Evolutionary conservation across 2,329 filamentous ascomycete species (phyloP), one percentile per base, ranked within the genome.

Genomic region (Penicillium vulpinum): DNA sequence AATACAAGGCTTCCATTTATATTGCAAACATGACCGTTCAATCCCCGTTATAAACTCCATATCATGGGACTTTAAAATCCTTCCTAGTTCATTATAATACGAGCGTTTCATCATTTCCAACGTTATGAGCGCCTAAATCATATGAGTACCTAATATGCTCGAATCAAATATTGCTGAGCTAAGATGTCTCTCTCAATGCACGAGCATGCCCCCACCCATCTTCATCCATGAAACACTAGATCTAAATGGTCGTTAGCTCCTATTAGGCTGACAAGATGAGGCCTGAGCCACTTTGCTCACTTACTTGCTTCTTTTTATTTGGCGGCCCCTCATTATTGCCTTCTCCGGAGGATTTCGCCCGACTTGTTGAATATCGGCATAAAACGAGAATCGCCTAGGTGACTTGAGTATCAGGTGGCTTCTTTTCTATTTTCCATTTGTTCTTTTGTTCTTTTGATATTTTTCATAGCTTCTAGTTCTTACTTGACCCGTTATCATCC

Each of bases 211-310:
- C 50, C 22, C 41, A 26, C 26, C 36, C 51, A 57, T 61, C 26
- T 46, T 53, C 48, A 50, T 56, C 33, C 26, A 51, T 43, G 22
- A 48, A 57, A 33, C 24, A 52, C 60, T 64, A 62, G 54, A n/a
- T 54, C 58, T 26, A 48, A 57, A 49, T 39, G 18, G 51, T 60
- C 54, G 31, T 26, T 58, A 62, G 51, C 29, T 40, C 44, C 51
- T 39, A 41, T 59, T 48, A 53, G 60, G 46, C 57, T 62, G 60
- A 62, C 54, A 61, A 58, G 51, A 58, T 60, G 61, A 46, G 60
- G 62, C 48, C 62, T 61, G 62, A 60, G 60, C 60, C 57, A 33
- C 16, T 51, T 11, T 21, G 50, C 21, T 55, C 26, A 18, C 36
- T 43, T 29, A 18, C 45, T 56, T 55, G 24, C n/a, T 35, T 15